phyloP scores from a whole-genome alignment of 1,139 yeast genomes.

The Pichia sp. region DNA sequence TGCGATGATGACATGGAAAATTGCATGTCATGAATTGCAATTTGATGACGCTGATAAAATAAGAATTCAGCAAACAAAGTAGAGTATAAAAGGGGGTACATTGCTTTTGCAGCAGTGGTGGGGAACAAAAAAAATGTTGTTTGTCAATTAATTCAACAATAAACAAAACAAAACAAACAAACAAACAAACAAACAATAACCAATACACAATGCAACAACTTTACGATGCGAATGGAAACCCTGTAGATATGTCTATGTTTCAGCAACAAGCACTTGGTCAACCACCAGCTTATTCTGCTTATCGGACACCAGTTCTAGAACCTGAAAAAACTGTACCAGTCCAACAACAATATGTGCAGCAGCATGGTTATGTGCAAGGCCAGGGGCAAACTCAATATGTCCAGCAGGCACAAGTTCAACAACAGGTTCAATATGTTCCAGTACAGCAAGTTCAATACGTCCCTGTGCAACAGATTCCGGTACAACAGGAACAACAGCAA shows the following conservation, averaged over 20 bases:
- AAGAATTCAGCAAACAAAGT: no score
- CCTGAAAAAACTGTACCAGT: no score
- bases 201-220: slow-evolving; percentile 2
- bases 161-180: no score
- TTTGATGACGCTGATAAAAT: no score
- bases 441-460: not conserved
- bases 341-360: not conserved
- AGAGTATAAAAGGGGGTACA: no score
- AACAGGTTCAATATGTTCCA: not conserved
- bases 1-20: no score
- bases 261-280: not conserved
- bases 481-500: not conserved
- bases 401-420: not conserved
- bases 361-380: not conserved
- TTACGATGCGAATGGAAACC: slow-evolving; percentile 13
- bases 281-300: no score
- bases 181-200: no score
- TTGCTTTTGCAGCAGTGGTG: no score
- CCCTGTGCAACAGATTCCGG: not conserved
- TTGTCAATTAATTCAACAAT: no score
- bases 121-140: no score
- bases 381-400: not conserved
- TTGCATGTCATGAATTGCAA: no score
- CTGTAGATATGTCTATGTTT: slow-evolving; percentile 1
- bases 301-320: not conserved